Evolutionary conservation across 1,139 yeast genomes (phyloP), one percentile per base, ranked within the genome.

Genomic region (Meyerozyma carpophila): DNA sequence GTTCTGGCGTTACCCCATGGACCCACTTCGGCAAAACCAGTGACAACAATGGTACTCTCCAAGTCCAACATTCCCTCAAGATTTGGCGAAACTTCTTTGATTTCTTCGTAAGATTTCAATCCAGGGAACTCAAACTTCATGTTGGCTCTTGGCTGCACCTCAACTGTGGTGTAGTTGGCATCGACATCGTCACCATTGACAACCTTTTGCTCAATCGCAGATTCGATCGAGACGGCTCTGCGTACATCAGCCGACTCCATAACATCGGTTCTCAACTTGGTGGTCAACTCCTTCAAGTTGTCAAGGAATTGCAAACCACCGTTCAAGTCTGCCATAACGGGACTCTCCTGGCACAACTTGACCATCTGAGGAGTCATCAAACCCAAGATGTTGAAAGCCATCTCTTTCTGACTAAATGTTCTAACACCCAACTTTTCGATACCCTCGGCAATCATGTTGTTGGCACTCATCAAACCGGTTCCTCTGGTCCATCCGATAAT

Each of bases 401-500:
- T 93, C 73, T 93, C 98, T 72, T 88, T 88, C 73, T 93, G 98
- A 49, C 96, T 86, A 79, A 91, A 93, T 41, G 98, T 93, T 73
- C 98, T 87, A 44, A 93, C 97, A 59, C 98, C 98, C 53, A 86
- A 75, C 64, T 82, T 82, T 73, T 93, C 98, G 63, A 93, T 88
- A 56, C 97, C 97, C 72, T 91, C 97, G 48, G 98, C 97, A 66
- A 93, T 89, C 63, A 90, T 85, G 74, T 93, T 93, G 78, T 93
- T 93, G 57, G 85, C 97, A 61, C 91, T 79, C 98, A 93, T 93
- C 63, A 93, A 83, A 63, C 98, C 98, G 50, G 98, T 93, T 70
- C 98, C 98, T 80, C 98, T 89, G 51, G 98, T 93, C 98, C 98
- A 93, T 64, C 98, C 98, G 68, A 93, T 93, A 54, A 93, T 81